Conservation (phyloP, 2,329 filamentous ascomycete species). For the Penicillium crustosum region DNA sequence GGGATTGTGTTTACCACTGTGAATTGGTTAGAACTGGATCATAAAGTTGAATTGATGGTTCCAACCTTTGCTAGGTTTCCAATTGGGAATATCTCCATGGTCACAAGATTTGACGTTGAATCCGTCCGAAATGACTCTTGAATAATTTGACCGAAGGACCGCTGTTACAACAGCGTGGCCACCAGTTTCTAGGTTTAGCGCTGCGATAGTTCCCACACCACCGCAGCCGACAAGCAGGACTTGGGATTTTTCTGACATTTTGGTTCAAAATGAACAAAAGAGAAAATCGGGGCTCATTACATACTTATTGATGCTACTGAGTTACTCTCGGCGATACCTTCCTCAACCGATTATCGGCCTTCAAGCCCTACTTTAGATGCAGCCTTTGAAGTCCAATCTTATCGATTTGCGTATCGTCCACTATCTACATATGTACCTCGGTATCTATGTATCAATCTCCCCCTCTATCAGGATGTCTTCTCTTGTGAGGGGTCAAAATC, state of each 20-base stretch:
- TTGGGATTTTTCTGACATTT: too few species aligned
- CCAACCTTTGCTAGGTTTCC: slow-evolving; percentile 28
- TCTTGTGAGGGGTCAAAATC: neutral
- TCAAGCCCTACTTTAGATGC: too few species aligned
- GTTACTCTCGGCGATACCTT: too few species aligned
- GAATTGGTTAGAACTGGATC: too few species aligned
- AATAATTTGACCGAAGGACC: slow-evolving; percentile 59
- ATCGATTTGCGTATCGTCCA: neutral
- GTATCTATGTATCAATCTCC: neutral
- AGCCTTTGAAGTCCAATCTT: neutral
- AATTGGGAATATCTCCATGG: slow-evolving; percentile 3
- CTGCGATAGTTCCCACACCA: slow-evolving; percentile 59
- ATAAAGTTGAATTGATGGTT: too few species aligned
- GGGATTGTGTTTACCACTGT: too few species aligned
- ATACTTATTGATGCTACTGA: too few species aligned
- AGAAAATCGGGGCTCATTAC: too few species aligned
- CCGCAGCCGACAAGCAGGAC: slow-evolving; percentile 32
- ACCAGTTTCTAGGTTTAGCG: slow-evolving; percentile 55
- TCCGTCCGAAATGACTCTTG: neutral
- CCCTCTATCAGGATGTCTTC: neutral
- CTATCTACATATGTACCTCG: neutral
- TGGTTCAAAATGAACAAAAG: too few species aligned
- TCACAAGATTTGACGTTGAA: slow-evolving; percentile 6
- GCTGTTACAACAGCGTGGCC: slow-evolving; percentile 54
- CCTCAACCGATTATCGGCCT: too few species aligned